Evolutionary conservation across 192 early-diverging fungal species (phyloP), one percentile per base, ranked within the genome.

Genomic region (Coemansia sp.): DNA sequence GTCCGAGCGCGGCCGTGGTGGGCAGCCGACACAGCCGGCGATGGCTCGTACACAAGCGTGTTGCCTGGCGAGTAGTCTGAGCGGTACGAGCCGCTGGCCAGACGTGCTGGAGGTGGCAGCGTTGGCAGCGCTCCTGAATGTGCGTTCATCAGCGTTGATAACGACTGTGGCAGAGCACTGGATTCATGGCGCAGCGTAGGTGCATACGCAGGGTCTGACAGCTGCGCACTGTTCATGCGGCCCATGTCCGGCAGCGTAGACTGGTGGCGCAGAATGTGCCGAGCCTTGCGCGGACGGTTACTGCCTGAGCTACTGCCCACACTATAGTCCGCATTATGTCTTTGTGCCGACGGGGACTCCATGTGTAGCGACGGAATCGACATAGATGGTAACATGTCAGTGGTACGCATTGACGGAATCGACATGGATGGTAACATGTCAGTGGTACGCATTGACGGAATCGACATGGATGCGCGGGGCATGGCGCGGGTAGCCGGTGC

Each of bases 1-100:
- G 42, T 21, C 2, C 56, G 49, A 5, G 51, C 42, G 65, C 56
- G 55, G 36, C 44, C 65, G 20, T 7, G 3, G 51, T 40, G 5
- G 31, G 31, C 31, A 34, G 8, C 31, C 6, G 31, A 34, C 8
- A 34, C 31, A 9, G 61, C 68, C n/a, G 74, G 68, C 1, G 68
- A 69, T 19, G 37, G 46, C 23, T 70, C 64, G 22, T 71, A 68
- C 1, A 74, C 71, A 12, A 80, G 77, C 20, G 77, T 80, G 20
- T 70, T 66, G 3, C 67, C 77, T 1, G 77, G 77, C 8, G 77
- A 80, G 17, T 55, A 60, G 3, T 71, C 77, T 2, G 55, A 37
- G 15, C 54, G 65, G 44, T 67, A 59, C 14, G 77, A 71, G 21
- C 62, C 65, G 44, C 77, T 71, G n/a, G 77, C 68, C 49, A 80